These are phyloP conservation scores for Gynochthodes officinalis DNA, from an alignment of 257 asterid genomes.

Conservation along the genomic window DNA sequence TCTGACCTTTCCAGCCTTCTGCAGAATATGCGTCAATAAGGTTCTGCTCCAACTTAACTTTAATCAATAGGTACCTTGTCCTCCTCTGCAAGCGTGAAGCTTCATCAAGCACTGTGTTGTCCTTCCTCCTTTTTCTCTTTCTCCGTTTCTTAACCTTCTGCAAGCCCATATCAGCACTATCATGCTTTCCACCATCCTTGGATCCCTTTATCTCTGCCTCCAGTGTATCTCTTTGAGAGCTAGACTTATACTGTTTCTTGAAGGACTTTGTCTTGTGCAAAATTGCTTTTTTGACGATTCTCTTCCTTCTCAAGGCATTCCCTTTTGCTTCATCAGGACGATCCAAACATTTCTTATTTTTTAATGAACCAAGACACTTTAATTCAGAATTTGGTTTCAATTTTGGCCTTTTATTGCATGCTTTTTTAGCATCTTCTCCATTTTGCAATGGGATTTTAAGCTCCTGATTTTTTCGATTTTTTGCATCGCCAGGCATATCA, in stretches of 20 bases:
- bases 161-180: constrained; percentile 32
- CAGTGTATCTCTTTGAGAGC: constrained; percentile 30
- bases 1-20: constrained; percentile 99
- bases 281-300: constrained; percentile 37
- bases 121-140: constrained; percentile 54
- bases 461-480: constrained; percentile 29
- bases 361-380: constrained; percentile 27
- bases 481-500: constrained; percentile 55
- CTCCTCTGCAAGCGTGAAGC: constrained; percentile 84
- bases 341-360: constrained; percentile 33
- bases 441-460: constrained; percentile 11
- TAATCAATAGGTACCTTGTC: constrained; percentile 76
- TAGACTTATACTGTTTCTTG: constrained; percentile 41
- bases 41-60: constrained; percentile 93
- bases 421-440: constrained; percentile 39
- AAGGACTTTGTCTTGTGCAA: constrained; percentile 43
- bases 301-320: constrained; percentile 37
- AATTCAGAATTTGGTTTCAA: constrained; percentile 33
- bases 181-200: constrained; percentile 26
- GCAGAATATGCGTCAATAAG: constrained; percentile 92
- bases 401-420: constrained; percentile 39
- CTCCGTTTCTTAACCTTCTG: constrained; percentile 38
- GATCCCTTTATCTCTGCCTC: constrained; percentile 11
- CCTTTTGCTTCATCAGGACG: constrained; percentile 30
- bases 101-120: constrained; percentile 63